These are phyloP conservation scores for Myotisia sp. DNA, from an alignment of 2,329 filamentous ascomycete species.

Conservation along the genomic window DNA sequence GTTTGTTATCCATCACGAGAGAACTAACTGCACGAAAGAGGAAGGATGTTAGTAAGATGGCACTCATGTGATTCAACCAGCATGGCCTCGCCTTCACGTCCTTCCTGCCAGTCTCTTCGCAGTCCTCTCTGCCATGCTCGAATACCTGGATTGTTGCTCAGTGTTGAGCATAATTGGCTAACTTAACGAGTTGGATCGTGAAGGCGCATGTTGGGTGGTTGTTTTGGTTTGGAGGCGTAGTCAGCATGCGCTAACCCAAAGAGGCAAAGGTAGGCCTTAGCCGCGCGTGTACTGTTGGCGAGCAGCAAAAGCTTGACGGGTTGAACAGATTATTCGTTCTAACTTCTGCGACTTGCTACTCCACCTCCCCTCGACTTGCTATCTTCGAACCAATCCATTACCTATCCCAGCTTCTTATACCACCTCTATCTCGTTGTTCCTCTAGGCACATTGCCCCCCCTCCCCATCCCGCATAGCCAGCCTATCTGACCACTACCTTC, in stretches of 20 bases:
- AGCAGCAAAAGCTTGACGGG: slow-evolving; percentile 8
- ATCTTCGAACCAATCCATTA: not conserved
- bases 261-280: not conserved
- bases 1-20: too few species aligned
- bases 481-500: not conserved
- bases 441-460: not conserved
- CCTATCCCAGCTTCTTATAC: not conserved
- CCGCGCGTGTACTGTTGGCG: slow-evolving; percentile 4
- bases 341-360: not conserved
- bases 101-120: too few species aligned
- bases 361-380: not conserved
- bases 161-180: too few species aligned
- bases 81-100: too few species aligned
- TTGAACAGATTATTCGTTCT: not conserved
- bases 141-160: too few species aligned
- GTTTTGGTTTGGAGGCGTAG: too few species aligned
- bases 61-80: too few species aligned
- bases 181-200: too few species aligned
- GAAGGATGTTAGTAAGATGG: too few species aligned
- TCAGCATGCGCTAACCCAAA: not conserved
- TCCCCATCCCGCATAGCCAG: not conserved
- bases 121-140: too few species aligned
- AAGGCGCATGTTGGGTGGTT: too few species aligned
- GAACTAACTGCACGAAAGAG: too few species aligned
- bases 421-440: not conserved